A percentile compares a stretch with the other conserved stretches of the same genome.
Evolutionary conservation across 2,329 filamentous ascomycete genomes (phyloP).

Genomic region (Diaporthe citrichinensis): DNA sequence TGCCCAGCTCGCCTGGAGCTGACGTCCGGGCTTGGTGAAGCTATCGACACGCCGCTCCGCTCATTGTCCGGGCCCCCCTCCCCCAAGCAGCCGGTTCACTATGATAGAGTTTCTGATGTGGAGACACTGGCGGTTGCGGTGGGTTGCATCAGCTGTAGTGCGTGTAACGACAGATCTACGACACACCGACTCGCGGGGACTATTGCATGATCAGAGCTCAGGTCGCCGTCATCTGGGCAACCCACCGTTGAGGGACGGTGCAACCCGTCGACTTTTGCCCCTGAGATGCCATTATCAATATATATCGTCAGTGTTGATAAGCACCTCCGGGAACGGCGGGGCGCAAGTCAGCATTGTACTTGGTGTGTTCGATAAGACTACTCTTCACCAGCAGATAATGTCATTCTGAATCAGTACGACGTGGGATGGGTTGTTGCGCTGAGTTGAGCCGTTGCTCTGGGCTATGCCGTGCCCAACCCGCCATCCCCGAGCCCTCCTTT

Average conservation of each 20-base stretch:
- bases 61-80: background rate
- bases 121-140: slow-evolving; percentile 12
- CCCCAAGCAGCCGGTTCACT: background rate
- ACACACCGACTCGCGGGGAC: slow-evolving; percentile 26
- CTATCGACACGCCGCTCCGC: slow-evolving; percentile 9
- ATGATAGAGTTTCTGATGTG: slow-evolving; percentile 19
- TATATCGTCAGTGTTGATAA: slow-evolving; percentile 9
- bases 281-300: slow-evolving; percentile 21
- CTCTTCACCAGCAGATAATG: background rate
- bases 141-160: slow-evolving; percentile 27
- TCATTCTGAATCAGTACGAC: slow-evolving; percentile 3
- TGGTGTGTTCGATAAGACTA: background rate
- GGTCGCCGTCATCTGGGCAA: background rate
- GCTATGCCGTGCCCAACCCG: background rate
- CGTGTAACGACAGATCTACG: slow-evolving; percentile 26
- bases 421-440: background rate
- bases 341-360: background rate
- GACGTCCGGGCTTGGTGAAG: background rate
- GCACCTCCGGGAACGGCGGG: slow-evolving; percentile 16
- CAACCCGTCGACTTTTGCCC: background rate
- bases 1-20: background rate
- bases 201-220: slow-evolving; percentile 28
- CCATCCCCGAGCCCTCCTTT: background rate
- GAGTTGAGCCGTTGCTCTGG: background rate
- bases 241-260: background rate